These are phyloP conservation scores for Yamadazyma trypodendri DNA, from an alignment of 1,139 yeast species.

Conservation along the genomic window DNA sequence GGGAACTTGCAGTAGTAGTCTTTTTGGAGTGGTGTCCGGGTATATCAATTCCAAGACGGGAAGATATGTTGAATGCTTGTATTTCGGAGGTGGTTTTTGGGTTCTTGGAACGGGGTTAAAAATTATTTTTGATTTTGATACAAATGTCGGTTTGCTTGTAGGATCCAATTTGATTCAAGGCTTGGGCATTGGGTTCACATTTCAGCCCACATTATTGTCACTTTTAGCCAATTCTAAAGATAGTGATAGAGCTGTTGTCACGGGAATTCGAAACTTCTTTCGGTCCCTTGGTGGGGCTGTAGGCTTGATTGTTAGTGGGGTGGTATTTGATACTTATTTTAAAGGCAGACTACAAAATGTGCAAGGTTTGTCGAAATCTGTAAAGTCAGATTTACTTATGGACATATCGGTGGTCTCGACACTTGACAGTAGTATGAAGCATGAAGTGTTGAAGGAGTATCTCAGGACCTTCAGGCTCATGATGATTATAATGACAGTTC, in stretches of 20 bases:
- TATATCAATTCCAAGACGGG: conserved; percentile 40
- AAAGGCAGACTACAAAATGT: conserved; percentile 2
- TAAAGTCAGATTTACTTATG: neutral
- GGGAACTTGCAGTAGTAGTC: conserved; percentile 17
- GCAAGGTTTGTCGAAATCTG: neutral
- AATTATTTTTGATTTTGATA: conserved; percentile 27
- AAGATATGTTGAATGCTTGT: conserved; percentile 39
- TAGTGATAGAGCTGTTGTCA: conserved; percentile 53
- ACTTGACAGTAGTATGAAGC: neutral
- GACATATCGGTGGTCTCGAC: neutral
- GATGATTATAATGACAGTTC: conserved; percentile 12
- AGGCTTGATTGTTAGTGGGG: conserved; percentile 43
- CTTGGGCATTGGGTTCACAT: conserved; percentile 48
- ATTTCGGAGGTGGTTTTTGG: conserved; percentile 44
- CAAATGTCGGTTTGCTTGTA: conserved; percentile 31
- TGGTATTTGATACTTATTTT: conserved; percentile 10
- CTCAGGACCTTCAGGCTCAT: conserved; percentile 8
- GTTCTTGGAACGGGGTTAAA: conserved; percentile 37
- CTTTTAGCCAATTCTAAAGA: conserved; percentile 47
- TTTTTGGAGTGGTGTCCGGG: conserved; percentile 26
- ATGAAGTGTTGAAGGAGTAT: conserved; percentile 4
- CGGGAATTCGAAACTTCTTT: conserved; percentile 50
- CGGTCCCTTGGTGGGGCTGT: conserved; percentile 55
- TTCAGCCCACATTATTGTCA: conserved; percentile 56
- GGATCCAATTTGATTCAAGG: conserved; percentile 43